A percentile compares a stretch with the other conserved stretches of the same genome.
Evolutionary conservation across 306 rosid genomes (phyloP).

Genomic region (Aeschynomene evenia): DNA sequence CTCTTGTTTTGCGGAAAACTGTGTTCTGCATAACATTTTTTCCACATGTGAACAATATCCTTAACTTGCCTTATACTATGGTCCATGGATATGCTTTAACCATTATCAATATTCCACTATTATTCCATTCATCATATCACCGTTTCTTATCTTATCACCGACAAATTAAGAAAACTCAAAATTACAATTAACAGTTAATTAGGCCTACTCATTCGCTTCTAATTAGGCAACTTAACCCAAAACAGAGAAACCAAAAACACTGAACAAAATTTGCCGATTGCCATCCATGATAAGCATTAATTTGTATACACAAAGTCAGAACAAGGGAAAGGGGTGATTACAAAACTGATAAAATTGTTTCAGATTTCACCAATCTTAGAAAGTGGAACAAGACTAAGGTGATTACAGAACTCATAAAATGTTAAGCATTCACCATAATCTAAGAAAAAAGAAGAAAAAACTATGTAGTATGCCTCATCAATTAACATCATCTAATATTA

Average conservation of each 20-base stretch:
- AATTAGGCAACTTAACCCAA: neutral
- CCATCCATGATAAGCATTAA: neutral
- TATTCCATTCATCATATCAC: neutral
- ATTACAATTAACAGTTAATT: neutral
- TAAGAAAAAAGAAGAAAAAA: neutral
- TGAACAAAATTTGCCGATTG: constrained; percentile 11
- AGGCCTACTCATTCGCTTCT: neutral
- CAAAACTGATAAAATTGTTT: constrained; percentile 21
- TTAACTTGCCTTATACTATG: neutral
- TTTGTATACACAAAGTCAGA: neutral
- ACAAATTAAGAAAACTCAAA: neutral
- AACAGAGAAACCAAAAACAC: neutral
- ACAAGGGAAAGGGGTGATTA: constrained; percentile 13
- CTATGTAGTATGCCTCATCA: constrained; percentile 5
- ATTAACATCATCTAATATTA: neutral
- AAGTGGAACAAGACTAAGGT: neutral
- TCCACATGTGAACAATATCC: neutral
- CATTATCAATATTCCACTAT: constrained; percentile 4
- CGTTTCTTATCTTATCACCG: neutral
- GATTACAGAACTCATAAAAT: constrained; percentile 27
- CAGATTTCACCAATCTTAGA: constrained; percentile 25
- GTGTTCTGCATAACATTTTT: neutral
- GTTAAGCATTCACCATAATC: constrained; percentile 25
- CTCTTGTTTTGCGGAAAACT: neutral
- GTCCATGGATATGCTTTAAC: constrained; percentile 9